Percentiles rank a stretch among this genome's conserved stretches.
phyloP scores from a whole-genome alignment of 257 asterid genomes.

The Apocynum venetum region DNA sequence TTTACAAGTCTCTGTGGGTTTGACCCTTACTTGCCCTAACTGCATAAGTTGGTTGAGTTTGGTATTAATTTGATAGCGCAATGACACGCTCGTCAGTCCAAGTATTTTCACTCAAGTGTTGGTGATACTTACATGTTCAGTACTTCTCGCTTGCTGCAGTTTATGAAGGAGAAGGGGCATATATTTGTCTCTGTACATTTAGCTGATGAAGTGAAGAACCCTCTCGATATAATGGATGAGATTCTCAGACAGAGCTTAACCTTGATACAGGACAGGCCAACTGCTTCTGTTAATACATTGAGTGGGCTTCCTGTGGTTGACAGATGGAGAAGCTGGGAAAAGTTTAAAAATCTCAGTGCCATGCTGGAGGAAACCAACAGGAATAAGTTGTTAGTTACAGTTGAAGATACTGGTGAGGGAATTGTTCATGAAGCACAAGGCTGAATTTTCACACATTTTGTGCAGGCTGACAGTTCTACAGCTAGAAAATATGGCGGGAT shows the following conservation, averaged over 20 bases:
- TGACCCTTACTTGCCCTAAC: too few relatives aligned
- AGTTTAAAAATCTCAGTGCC: conserved; percentile 31
- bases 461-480: conserved; percentile 41
- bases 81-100: too few relatives aligned
- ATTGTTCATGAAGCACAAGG: conserved; percentile 59
- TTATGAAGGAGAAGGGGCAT: too few relatives aligned
- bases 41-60: too few relatives aligned
- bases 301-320: conserved; percentile 64
- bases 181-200: too few relatives aligned
- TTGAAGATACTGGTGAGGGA: conserved; percentile 80
- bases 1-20: too few relatives aligned
- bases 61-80: too few relatives aligned
- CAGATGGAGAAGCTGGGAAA: conserved; percentile 71
- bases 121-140: too few relatives aligned
- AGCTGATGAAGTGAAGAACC: too few relatives aligned
- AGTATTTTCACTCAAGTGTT: too few relatives aligned
- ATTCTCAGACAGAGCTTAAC: conserved; percentile 26
- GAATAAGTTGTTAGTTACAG: conserved; percentile 47
- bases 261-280: conserved; percentile 30
- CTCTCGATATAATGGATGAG: too few relatives aligned
- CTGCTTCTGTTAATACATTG: conserved; percentile 42
- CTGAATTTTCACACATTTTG: conserved; percentile 43
- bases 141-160: too few relatives aligned
- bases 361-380: conserved; percentile 37
- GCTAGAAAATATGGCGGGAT: conserved; percentile 79